These are phyloP conservation scores for Galerina sulciceps DNA, from an alignment of 768 basidiomycete genomes.

Conservation along the genomic window DNA sequence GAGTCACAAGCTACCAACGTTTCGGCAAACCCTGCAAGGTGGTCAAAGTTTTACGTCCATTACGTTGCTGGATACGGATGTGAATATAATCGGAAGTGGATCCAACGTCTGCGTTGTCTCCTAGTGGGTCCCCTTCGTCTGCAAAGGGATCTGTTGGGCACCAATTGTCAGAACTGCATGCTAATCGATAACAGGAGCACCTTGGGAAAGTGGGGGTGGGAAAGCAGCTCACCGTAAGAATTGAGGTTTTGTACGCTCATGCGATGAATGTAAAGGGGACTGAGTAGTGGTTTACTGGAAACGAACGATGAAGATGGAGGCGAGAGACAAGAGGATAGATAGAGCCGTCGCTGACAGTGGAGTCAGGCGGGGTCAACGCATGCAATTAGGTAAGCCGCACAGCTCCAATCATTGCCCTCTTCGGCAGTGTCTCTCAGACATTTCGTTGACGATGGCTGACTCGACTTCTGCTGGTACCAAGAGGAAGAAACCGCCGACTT, in stretches of 20 bases:
- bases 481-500: conserved; percentile 70
- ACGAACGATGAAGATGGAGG: conserved; percentile 29
- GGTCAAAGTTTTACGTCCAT: conserved; percentile 98
- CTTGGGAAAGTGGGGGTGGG: neutral
- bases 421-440: conserved; percentile 4
- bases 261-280: conserved; percentile 61
- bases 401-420: conserved; percentile 16
- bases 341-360: conserved; percentile 9
- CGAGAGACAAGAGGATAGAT: conserved; percentile 20
- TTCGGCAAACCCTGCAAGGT: conserved; percentile 95
- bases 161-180: conserved; percentile 11
- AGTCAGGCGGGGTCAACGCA: conserved; percentile 14
- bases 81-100: conserved; percentile 87
- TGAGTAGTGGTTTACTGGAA: conserved; percentile 47
- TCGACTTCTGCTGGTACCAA: conserved; percentile 36
- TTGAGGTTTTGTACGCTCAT: conserved; percentile 95
- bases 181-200: conserved; percentile 23
- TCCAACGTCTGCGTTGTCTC: conserved; percentile 73
- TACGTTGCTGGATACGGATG: conserved; percentile 98
- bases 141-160: conserved; percentile 84
- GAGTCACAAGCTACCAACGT: conserved; percentile 51
- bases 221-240: conserved; percentile 64
- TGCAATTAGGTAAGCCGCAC: conserved; percentile 31
- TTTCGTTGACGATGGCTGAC: conserved; percentile 22
- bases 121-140: conserved; percentile 89